These are phyloP conservation scores for Irpex lacteus DNA, from an alignment of 1,284 basidiomycete species.

Conservation along the genomic window DNA sequence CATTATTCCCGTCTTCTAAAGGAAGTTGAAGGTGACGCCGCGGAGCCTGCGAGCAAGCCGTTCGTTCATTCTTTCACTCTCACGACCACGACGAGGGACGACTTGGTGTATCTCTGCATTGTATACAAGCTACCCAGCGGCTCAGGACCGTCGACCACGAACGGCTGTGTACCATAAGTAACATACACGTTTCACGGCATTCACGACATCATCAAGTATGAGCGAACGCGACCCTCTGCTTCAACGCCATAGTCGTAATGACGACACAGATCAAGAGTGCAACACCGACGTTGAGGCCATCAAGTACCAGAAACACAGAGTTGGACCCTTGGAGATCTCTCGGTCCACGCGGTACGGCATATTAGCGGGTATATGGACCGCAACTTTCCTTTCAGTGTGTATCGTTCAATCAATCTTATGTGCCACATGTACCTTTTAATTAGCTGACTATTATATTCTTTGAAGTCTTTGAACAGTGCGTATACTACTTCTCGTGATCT, in stretches of 20 bases:
- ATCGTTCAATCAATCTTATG: background rate
- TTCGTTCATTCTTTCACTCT: background rate
- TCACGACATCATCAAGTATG: background rate
- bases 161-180: background rate
- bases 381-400: conserved; percentile 68
- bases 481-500: conserved; percentile 12
- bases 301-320: conserved; percentile 7
- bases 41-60: background rate
- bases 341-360: conserved; percentile 56
- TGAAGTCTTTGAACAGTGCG: conserved; percentile 62
- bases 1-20: background rate
- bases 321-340: conserved; percentile 59
- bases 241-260: background rate
- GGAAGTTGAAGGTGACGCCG: background rate
- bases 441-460: conserved; percentile 6
- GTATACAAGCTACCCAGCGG: background rate
- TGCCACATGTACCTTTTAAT: background rate
- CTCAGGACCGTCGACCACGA: background rate
- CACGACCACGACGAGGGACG: background rate
- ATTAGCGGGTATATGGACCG: conserved; percentile 65
- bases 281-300: background rate
- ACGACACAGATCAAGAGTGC: background rate
- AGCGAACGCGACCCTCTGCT: conserved; percentile 42
- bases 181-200: background rate
- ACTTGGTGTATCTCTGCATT: background rate